A percentile compares a stretch with the other conserved stretches of the same genome.
phyloP scores from a whole-genome alignment of 139 green algal species.

The Micromonas commoda region DNA sequence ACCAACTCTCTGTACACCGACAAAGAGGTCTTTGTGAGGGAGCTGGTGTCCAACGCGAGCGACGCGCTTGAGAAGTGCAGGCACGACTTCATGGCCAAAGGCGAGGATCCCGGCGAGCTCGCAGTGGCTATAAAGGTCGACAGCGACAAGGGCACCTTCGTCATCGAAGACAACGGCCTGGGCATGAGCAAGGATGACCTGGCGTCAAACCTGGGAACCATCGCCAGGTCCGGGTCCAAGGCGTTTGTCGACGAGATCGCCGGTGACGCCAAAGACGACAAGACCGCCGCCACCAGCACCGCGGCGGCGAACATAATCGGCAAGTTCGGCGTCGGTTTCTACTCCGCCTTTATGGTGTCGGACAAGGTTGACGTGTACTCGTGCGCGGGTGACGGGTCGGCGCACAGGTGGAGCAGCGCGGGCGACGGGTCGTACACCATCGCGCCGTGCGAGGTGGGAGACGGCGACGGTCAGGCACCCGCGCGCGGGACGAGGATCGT shows the following conservation, averaged over 20 bases:
- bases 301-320: constrained; percentile 26
- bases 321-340: constrained; percentile 96
- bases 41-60: constrained; percentile 81
- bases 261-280: constrained; percentile 33
- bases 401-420: background rate
- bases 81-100: background rate
- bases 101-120: constrained; percentile 53
- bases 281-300: no score
- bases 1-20: constrained; percentile 28
- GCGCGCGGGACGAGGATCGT: constrained; percentile 18
- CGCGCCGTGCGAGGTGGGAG: background rate
- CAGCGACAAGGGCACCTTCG: background rate
- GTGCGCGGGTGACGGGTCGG: constrained; percentile 5
- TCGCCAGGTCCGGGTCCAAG: constrained; percentile 79
- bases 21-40: constrained; percentile 38
- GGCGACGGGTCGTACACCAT: constrained; percentile 23
- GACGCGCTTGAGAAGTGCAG: constrained; percentile 86
- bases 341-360: constrained; percentile 81
- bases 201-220: constrained; percentile 81
- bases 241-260: constrained; percentile 85
- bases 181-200: constrained; percentile 87
- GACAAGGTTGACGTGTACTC: constrained; percentile 29
- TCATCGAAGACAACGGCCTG: constrained; percentile 63
- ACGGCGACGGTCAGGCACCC: background rate
- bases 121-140: constrained; percentile 12